Evolutionary conservation across 352 stramenopile species (phyloP), one percentile per base, ranked within the genome.

Genomic region (Phytophthora megakarya): DNA sequence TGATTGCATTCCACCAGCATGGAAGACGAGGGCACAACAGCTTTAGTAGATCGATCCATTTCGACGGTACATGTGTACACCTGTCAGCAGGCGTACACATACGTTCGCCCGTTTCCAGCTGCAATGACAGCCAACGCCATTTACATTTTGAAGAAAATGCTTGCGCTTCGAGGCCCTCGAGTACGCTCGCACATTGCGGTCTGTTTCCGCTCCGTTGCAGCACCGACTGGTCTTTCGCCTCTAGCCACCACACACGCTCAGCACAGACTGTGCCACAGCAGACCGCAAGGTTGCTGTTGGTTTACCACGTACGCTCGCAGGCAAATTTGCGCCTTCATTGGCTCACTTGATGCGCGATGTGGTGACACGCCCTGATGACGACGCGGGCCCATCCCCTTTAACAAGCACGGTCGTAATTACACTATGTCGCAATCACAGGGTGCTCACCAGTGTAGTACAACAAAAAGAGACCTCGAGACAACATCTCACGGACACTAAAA

Each of bases 301-400:
- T 64, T 58, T 8, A 50, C 55, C 35, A 58, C 23, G 61, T 63
- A 68, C 61, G 59, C 65, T 73, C 65, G 65, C 65, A 69, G 38
- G 22, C 16, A 18, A 9, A 18, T 37, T n/a, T 8, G 30, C 35
- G 37, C 12, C 42, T 7, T 23, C 37, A 69, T 69, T 69, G 61
- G 61, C 25, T n/a, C 16, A 16, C 19, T 52, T 12, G 16, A 23
- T 23, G n/a, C 30, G 12, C 28, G 13, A 56, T 48, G 21, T 12
- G 15, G 10, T 62, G 63, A 66, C 55, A 43, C 56, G 18, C 11
- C 45, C 3, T 21, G 44, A 35, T 61, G 62, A 70, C 55, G 23
- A 16, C 10, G 1, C 47, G 32, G 4, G 25, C 28, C n/a, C 53
- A 70, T 64, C 53, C 30, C 46, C 47, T 28, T 59, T 52, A 30